Evolutionary conservation across 208 protist species (phyloP), one percentile per base, ranked within the genome.

Genomic region (Crithidia mellificae): DNA sequence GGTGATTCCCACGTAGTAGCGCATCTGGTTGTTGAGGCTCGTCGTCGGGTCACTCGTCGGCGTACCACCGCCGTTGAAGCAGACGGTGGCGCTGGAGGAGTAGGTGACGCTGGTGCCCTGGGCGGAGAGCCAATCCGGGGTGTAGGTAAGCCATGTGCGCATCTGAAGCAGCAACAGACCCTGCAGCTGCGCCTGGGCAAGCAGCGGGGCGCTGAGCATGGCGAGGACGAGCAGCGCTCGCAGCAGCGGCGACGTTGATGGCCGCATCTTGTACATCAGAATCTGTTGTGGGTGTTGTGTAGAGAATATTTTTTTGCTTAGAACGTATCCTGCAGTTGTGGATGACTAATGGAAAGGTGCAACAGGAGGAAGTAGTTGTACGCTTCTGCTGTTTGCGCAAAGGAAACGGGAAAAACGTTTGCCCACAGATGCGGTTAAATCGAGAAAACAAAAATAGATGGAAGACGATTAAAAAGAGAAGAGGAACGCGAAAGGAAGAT

Each of bases 121-220:
- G 7, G 17, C 15, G 11, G 22, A 2, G 15, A 65, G 41, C 14
- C 25, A 32, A 19, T 19, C 20, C 9, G 38, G 34, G 8, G 63
- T 47, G 22, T 61, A 57, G 8, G 29, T 49, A 32, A 61, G 65
- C 63, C 74, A 72, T n/a, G 63, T 68, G 3, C 47, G 50, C 39
- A 80, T 72, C 57, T 80, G 74, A 17, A 80, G 49, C 22, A 62
- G 0, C 41, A 80, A 32, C 36, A 74, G 54, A 69, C 67, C 67
- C 2, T 44, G 72, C 47, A 71, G 47, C 29, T 53, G 52, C 25
- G 41, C 67, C 15, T 58, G 32, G 22, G 72, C 58, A 22, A 38
- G 27, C 30, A 63, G 39, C 20, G 57, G 15, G 29, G 15, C 24
- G 57, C 50, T 29, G 49, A 80, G 50, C 0, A 65, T 46, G 47